Base-by-base conservation (phyloP, 2,329 filamentous ascomycete genomes). In the Moelleriella libera region DNA sequence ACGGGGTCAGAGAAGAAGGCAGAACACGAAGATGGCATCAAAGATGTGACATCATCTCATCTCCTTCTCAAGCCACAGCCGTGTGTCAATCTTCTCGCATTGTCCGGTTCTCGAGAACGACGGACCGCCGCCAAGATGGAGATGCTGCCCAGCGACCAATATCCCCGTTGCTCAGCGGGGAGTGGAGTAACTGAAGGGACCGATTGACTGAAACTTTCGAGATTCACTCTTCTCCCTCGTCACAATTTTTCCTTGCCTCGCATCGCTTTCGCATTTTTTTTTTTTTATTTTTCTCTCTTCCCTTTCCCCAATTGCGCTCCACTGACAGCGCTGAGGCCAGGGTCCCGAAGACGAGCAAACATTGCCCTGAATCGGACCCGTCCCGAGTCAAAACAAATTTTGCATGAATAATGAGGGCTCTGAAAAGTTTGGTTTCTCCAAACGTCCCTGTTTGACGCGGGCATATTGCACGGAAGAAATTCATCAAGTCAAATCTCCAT, bases 91-190 rank as follows among this genome's bases (percentile, higher is more conserved):
- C 34, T 37, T 12, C 3, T 37, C 34, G 8, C 3, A 37, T 8
- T 12, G 12, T 37, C 34, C 2, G 8, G 8, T 37, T 9, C 34
- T 9, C 3, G 34, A 37, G 8, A 8, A 12, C 12, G 34, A 3
- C 34, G 34, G 12, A 8, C 12, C 32, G 34, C 12, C 12, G 34
- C 12, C 34, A 37, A 37, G 12, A 37, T 37, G 34, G 12, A 37
- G 34, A 37, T 37, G 34, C 34, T 37, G 34, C 12, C 34, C 34
- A 9, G 12, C 34, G 45, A n/a, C 9, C 14, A 7, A 30, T 14
- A 30, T 48, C 34, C 30, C 45, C 29, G 49, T 50, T 50, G 46
- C 49, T 46, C 49, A 45, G 49, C 47, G 29, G 46, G 42, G 28
- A 45, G 47, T 47, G 49, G 49, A 14, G 47, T 45, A 34, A 39